These are phyloP conservation scores for Acacia pycnantha DNA, from an alignment of 331 rosid species.

Conservation along the genomic window DNA sequence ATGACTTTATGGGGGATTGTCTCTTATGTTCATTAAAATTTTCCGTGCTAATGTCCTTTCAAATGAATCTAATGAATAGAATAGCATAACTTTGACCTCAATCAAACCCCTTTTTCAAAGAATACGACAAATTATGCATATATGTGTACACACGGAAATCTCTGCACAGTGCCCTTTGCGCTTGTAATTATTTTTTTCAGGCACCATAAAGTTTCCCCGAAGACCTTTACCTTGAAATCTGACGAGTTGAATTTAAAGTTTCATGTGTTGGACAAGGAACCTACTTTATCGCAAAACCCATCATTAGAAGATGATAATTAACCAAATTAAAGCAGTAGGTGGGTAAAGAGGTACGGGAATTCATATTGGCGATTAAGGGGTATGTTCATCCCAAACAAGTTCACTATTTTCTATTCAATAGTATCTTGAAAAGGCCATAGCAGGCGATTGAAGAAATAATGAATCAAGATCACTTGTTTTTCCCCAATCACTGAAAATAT, in stretches of 20 bases:
- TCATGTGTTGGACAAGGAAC: conserved; percentile 25
- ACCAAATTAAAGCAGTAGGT: neutral
- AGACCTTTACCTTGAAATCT: neutral
- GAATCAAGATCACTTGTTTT: too few species aligned
- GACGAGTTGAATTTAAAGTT: neutral
- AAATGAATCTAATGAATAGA: neutral
- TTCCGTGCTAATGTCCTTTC: too few species aligned
- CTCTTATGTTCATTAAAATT: too few species aligned
- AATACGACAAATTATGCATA: too few species aligned
- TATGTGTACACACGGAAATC: neutral
- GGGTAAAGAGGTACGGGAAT: neutral
- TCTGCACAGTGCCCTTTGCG: too few species aligned
- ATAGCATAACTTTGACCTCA: neutral
- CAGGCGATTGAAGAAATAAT: too few species aligned
- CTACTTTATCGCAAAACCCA: neutral
- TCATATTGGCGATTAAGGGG: neutral
- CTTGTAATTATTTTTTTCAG: too few species aligned
- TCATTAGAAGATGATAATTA: neutral
- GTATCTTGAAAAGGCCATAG: neutral
- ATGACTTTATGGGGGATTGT: too few species aligned
- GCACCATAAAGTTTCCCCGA: too few species aligned
- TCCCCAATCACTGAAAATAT: too few species aligned
- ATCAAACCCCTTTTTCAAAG: too few species aligned
- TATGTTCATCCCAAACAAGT: neutral
- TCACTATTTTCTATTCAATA: conserved; percentile 18